Evolutionary conservation across 2,329 filamentous ascomycete species (phyloP).

Genomic region (Periconia sp.): DNA sequence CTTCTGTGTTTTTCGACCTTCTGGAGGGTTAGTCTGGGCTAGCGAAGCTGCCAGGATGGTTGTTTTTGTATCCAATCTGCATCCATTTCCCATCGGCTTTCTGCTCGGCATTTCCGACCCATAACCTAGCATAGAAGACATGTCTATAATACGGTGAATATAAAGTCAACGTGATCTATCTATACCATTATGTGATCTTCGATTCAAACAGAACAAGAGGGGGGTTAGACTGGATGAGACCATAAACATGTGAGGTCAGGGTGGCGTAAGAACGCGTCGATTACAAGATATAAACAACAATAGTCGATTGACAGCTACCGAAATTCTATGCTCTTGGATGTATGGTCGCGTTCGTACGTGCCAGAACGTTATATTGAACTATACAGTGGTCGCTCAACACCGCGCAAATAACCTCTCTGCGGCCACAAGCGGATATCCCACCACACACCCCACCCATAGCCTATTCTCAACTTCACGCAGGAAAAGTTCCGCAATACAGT

Average conservation of each 20-base stretch:
- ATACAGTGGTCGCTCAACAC: neutral
- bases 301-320: neutral
- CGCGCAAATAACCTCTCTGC: neutral
- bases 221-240: neutral
- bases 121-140: neutral
- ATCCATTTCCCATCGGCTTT: neutral
- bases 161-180: neutral
- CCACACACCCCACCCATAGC: too few species aligned
- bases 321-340: neutral
- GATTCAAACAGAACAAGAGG: neutral
- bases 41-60: neutral
- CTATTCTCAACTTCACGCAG: too few species aligned
- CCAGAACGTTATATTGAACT: neutral
- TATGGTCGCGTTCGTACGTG: neutral
- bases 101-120: neutral
- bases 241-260: neutral
- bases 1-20: neutral
- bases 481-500: too few species aligned
- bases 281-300: neutral
- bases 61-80: neutral
- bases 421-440: too few species aligned
- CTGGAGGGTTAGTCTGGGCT: neutral
- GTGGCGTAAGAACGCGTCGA: neutral
- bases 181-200: neutral
- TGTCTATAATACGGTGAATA: neutral